Evolutionary conservation across 176 grass and related monocot genomes (phyloP), one percentile per base, ranked within the genome.

Genomic region (Paspalum notatum): DNA sequence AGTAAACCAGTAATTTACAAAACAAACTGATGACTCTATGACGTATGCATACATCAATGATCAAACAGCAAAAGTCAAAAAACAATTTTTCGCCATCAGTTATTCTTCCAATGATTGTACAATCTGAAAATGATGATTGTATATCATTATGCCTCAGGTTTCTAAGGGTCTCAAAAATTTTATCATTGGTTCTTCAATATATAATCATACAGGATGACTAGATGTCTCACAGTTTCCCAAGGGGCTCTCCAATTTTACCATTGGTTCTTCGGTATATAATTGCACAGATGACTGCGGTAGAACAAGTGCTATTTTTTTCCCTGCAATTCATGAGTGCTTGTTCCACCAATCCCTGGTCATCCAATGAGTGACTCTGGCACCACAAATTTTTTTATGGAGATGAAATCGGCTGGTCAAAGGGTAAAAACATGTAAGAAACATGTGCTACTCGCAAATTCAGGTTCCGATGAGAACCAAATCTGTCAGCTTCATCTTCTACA

Each of bases 131-230:
- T 57, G 54, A 22, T 57, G n/a, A 57, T 13, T 62, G 25, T 22
- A 62, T 14, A 25, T 27, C 25, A 24, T 71, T 69, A 66, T 39
- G 32, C 54, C 66, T 71, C 57, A 39, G 25, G 39, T 76, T 87
- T 37, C 38, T 48, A 24, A 45, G 32, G 57, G 42, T 61, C 39
- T 71, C 24, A 43, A 22, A 60, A 82, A 25, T 20, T 24, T 70
- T 52, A 44, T 63, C 10, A 55, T 72, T 21, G 5, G 21, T 12
- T 82, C 63, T 56, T 87, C 18, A 5, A 46, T 25, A 54, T 76
- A 68, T 68, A 62, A 82, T 62, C 76, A 26, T 62, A 69, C 15
- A 68, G 48, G 40, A 80, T 50, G n/a, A 74, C 14, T 59, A 66
- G 8, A 10, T 49, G 47, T 15, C 47, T 15, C 12, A 14, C 47